Base-by-base conservation (phyloP, 2,329 filamentous ascomycete genomes). In the Phyllosticta capitalensis region DNA sequence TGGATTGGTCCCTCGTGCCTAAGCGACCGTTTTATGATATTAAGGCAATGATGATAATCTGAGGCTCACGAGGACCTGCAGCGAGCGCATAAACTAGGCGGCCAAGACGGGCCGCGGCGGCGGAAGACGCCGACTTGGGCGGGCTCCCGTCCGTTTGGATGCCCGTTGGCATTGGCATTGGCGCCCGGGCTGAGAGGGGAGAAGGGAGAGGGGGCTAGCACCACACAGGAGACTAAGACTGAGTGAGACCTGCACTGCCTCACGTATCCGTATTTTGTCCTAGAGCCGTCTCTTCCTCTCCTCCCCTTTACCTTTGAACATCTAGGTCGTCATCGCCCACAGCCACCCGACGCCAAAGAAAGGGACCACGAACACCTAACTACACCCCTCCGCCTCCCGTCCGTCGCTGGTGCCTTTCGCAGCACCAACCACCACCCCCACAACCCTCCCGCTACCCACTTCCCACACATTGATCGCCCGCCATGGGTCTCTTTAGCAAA, bases 401-500 rank as follows among this genome's bases (percentile, higher is more conserved):
- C 17, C 3, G 30, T 38, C 30, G 30, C 30, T 14, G 30, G 30
- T 38, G 30, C 30, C 30, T 3, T 38, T 38, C 30, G 30, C 52
- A 19, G 28, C 33, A 12, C 53, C 17, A 24, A 22, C 14, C 50
- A 45, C 50, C 55, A 9, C 17, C 26, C 17, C 17, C 21, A 38
- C 30, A 20, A 38, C 30, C 30, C 30, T 38, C 30, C 30, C 30
- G 30, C 28, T 12, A 19, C 28, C 33, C 5, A 12, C 12, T 19
- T 17, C 21, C 9, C 21, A n/a, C 19, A 38, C 33, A 45, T 38
- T 14, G 30, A 38, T 26, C 28, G 28, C 21, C 48, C 26, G 48
- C 28, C 48, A 60, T 60, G 58, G 58, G 58, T 33, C 58, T 60
- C 30, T 76, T 83, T 65, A 71, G 75, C 63, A 82, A 81, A 69